These are phyloP conservation scores for Neoarthrinium moseri DNA, from an alignment of 2,329 filamentous ascomycete species.

Conservation along the genomic window DNA sequence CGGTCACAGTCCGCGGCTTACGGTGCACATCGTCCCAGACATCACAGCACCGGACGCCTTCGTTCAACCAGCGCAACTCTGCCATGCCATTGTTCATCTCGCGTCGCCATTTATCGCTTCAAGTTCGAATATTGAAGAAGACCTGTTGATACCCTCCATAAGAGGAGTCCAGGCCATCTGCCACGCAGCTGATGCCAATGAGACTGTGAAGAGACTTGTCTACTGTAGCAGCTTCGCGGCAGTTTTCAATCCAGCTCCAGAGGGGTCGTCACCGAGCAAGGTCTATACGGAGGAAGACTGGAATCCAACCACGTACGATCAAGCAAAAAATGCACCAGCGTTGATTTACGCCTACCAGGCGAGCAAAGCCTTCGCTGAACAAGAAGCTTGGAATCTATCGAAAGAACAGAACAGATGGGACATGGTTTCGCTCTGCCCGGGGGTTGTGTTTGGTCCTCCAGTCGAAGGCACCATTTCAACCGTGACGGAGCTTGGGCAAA, in stretches of 20 bases:
- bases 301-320: slow-evolving; percentile 54
- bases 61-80: background rate
- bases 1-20: background rate
- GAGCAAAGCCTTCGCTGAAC: slow-evolving; percentile 34
- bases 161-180: slow-evolving; percentile 40
- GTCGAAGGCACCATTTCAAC: background rate
- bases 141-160: slow-evolving; percentile 43
- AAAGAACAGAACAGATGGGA: slow-evolving; percentile 35
- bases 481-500: slow-evolving; percentile 1
- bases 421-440: slow-evolving; percentile 43
- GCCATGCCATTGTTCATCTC: slow-evolving; percentile 5
- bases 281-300: slow-evolving; percentile 53
- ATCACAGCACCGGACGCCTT: slow-evolving; percentile 1
- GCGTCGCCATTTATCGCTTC: background rate
- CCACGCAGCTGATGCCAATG: slow-evolving; percentile 28
- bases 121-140: slow-evolving; percentile 29
- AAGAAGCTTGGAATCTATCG: slow-evolving; percentile 33
- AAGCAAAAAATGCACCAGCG: slow-evolving; percentile 39
- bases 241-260: slow-evolving; percentile 53
- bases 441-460: slow-evolving; percentile 38
- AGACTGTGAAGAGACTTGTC: slow-evolving; percentile 33
- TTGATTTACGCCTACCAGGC: slow-evolving; percentile 36
- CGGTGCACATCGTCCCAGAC: slow-evolving; percentile 1
- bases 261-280: slow-evolving; percentile 31
- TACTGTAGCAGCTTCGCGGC: slow-evolving; percentile 70